Percentiles rank a stretch among this genome's conserved stretches.
These are phyloP conservation scores for Gracilariopsis chorda DNA, from an alignment of 23 red algal species.

Conservation along the genomic window DNA sequence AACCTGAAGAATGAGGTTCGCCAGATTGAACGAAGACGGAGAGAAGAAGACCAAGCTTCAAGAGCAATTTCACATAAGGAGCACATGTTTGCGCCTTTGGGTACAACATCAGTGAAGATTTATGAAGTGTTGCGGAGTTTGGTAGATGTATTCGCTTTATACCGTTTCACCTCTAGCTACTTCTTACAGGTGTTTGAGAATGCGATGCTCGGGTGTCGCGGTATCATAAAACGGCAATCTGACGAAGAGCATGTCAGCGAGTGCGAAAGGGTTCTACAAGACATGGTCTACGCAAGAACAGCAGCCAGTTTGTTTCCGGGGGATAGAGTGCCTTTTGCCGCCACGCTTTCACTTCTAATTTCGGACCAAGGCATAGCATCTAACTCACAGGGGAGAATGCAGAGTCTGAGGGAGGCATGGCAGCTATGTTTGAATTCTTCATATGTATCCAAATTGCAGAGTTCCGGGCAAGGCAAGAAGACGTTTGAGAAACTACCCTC, in stretches of 20 bases:
- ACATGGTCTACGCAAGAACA: not conserved
- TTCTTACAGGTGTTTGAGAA: constrained; percentile 51
- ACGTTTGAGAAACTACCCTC: not conserved
- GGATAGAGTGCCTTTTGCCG: constrained; percentile 59
- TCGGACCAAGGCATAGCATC: not conserved
- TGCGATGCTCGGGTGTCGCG: not conserved
- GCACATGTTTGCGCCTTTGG: constrained; percentile 17
- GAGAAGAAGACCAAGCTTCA: constrained; percentile 6
- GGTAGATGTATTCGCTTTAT: not conserved
- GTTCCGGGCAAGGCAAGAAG: not conserved
- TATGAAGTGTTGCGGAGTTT: constrained; percentile 14
- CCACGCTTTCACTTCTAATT: constrained; percentile 9
- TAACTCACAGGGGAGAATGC: not conserved
- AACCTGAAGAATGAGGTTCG: constrained; percentile 51
- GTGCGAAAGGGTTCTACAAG: not conserved
- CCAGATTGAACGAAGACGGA: constrained; percentile 15
- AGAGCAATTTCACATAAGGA: not conserved
- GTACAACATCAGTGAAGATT: constrained; percentile 28
- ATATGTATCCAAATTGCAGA: not conserved
- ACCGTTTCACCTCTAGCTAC: constrained; percentile 19
- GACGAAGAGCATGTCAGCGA: not conserved
- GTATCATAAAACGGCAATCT: not conserved
- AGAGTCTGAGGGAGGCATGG: not conserved
- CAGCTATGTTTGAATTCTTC: not conserved
- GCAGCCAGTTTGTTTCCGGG: constrained; percentile 45